phyloP scores from a whole-genome alignment of 116 monocot species.

The Papilionanthe hybrid region DNA sequence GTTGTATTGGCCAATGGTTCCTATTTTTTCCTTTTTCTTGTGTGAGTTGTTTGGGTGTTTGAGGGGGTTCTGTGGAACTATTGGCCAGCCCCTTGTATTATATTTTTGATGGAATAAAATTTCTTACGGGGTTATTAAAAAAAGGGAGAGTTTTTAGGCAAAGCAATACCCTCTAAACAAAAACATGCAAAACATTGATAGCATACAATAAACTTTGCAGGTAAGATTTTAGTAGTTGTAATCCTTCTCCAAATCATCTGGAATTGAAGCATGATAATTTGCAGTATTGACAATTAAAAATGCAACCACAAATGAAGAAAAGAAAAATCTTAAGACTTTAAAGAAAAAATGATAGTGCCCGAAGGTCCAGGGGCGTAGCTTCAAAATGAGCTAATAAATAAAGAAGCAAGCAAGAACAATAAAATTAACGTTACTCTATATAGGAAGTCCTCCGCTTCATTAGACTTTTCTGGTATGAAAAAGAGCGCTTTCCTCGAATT shows the following conservation, averaged over 20 bases:
- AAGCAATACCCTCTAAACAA: not conserved
- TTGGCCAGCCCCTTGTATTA: too few species aligned
- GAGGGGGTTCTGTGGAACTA: too few species aligned
- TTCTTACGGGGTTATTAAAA: too few species aligned
- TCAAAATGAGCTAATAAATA: not conserved
- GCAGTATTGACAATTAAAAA: not conserved
- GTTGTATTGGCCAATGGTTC: too few species aligned
- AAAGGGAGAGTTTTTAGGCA: not conserved
- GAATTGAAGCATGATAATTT: not conserved
- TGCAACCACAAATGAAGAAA: not conserved
- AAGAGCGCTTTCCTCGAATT: conserved; percentile 1
- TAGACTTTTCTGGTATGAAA: not conserved
- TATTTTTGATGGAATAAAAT: too few species aligned
- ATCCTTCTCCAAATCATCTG: not conserved
- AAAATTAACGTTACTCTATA: not conserved
- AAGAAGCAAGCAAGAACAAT: not conserved
- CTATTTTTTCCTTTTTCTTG: too few species aligned
- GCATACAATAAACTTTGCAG: not conserved
- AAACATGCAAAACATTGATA: not conserved
- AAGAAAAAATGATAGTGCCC: not conserved
- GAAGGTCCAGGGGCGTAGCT: not conserved
- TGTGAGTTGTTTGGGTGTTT: too few species aligned
- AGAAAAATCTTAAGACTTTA: not conserved
- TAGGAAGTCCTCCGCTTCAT: not conserved
- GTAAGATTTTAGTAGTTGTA: not conserved